A percentile compares a stretch with the other conserved stretches of the same genome.
phyloP scores from a whole-genome alignment of 805 yeast species.

The Metschnikowia colocasiae region DNA sequence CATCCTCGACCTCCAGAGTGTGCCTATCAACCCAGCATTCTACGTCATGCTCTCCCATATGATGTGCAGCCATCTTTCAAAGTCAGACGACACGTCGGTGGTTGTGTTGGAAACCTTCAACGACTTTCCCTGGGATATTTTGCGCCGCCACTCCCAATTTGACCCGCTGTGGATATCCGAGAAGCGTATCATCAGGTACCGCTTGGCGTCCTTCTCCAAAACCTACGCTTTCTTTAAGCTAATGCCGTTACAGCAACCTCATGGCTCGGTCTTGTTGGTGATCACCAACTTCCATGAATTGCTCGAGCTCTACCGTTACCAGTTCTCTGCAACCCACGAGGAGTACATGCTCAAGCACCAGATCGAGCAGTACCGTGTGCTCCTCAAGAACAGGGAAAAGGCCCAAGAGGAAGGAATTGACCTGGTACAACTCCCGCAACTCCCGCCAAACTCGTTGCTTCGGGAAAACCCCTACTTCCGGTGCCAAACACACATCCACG shows the following conservation, averaged over 20 bases:
- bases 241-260: constrained; percentile 8
- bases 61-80: constrained; percentile 27
- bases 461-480: constrained; percentile 30
- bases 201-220: constrained; percentile 27
- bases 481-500: constrained; percentile 28
- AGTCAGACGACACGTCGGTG: constrained; percentile 16
- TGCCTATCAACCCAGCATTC: constrained; percentile 28
- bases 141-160: constrained; percentile 22
- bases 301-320: constrained; percentile 33
- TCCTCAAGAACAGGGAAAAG: constrained; percentile 21
- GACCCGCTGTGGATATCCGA: constrained; percentile 20
- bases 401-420: constrained; percentile 22
- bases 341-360: constrained; percentile 32
- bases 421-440: constrained; percentile 22
- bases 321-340: constrained; percentile 32
- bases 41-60: constrained; percentile 22
- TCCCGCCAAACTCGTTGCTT: constrained; percentile 31
- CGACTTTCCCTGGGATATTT: constrained; percentile 27
- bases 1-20: constrained; percentile 35
- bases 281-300: constrained; percentile 34
- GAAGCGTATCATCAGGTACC: constrained; percentile 14
- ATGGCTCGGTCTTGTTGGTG: constrained; percentile 21
- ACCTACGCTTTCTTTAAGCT: constrained; percentile 21
- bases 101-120: constrained; percentile 31
- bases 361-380: constrained; percentile 22